phyloP scores from a whole-genome alignment of 805 yeast species.

The Naumovozyma baii region DNA sequence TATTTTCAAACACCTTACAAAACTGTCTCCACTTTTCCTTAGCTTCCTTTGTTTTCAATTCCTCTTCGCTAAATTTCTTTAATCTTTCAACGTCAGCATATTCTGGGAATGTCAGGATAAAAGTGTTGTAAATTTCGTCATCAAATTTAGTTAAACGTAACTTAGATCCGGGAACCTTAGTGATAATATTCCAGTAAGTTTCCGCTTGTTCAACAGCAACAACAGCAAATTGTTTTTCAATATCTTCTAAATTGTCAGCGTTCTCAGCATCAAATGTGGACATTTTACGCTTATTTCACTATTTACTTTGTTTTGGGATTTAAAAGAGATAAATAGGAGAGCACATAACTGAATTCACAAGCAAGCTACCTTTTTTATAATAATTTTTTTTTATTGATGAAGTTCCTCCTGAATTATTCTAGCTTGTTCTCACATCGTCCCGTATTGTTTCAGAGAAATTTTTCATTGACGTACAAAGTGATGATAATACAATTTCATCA shows the following conservation, averaged over 20 bases:
- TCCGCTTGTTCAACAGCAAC: conserved; percentile 94
- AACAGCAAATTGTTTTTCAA: conserved; percentile 96
- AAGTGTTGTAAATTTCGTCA: conserved; percentile 53
- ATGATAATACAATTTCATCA: neutral
- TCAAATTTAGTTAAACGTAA: conserved; percentile 65
- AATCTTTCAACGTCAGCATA: conserved; percentile 51
- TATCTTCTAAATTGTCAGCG: conserved; percentile 91
- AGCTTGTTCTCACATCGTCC: too few relatives aligned
- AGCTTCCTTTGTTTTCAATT: conserved; percentile 68
- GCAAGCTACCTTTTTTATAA: too few relatives aligned
- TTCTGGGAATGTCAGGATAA: conserved; percentile 80
- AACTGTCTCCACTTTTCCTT: conserved; percentile 88
- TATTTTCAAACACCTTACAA: conserved; percentile 70
- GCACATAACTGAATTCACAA: too few relatives aligned
- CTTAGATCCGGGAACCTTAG: conserved; percentile 67
- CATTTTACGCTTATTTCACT: too few relatives aligned
- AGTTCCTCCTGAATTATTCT: too few relatives aligned
- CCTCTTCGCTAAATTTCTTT: conserved; percentile 58
- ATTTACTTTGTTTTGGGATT: too few relatives aligned
- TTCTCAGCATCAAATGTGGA: conserved; percentile 70
- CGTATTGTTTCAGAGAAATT: neutral
- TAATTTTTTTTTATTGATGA: too few relatives aligned
- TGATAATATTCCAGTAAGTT: conserved; percentile 79
- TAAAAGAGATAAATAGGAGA: too few relatives aligned
- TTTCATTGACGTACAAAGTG: neutral